Base-by-base conservation (phyloP, 192 early-diverging fungal species). In the Backusella macrospora region DNA sequence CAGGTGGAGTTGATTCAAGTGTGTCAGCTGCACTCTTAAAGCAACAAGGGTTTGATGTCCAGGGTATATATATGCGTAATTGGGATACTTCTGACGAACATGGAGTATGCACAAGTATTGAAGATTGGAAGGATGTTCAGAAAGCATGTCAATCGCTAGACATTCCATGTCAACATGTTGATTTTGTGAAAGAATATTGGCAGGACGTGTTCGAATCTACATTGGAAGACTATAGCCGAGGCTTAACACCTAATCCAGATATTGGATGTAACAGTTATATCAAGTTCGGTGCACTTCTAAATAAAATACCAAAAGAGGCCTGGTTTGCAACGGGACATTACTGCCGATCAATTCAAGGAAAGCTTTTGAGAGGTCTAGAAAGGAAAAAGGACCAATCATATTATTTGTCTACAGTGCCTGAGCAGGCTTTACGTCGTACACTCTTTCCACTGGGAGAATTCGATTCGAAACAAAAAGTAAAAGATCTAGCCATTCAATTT, bases 1-100 rank as follows among this genome's bases (percentile, higher is more conserved):
- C 96, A 0, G 97, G 97, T 37, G 97, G 97, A 1, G 95, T 99
- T 0, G 97, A 99, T 72, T 96, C 95, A 1, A 92, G 92, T 73
- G 93, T 97, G 16, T 87, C 91, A 10, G 95, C 95, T 0, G 77
- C 91, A 37, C 79, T 99, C 14, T 80, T 99, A 1, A 81, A 91
- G 43, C 72, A 81, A 16, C 84, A 87, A 75, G 88, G 90, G 14
- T 90, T 84, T 70, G 63, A 87, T 14, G 90, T 96, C 1, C 84
- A 91, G 45, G 97, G 87, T 1, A 81, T 96, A 13, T 98, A 93
- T 76, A 98, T 99, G 97, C 90, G 89, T 70, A 99, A 98, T 80
- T 98, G 97, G 97, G 96, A 98, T 73, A 87, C 88, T 3, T 80
- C 83, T 1, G 95, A 97, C 72, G 95, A 97, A 72, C 38, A 67